Base-by-base conservation (phyloP, 352 stramenopile genomes). In the Phytophthora cryptogea region DNA sequence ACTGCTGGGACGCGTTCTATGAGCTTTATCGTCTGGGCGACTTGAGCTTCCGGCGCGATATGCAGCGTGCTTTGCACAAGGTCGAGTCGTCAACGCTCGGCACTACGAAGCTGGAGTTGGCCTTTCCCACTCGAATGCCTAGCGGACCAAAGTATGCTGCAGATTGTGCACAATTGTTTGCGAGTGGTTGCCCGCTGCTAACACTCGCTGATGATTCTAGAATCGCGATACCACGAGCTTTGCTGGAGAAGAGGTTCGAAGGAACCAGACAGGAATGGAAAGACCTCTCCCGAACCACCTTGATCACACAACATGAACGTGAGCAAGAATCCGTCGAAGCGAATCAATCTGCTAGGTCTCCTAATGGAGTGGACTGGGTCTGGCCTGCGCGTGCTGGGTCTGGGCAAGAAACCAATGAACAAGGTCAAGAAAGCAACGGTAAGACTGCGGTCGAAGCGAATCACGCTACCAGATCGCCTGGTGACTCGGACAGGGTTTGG, bases 11-110 rank as follows among this genome's bases (percentile, higher is more conserved):
- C 2, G 66, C 58, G 2, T 72, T 94, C 46, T 72, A 72, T 16
- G 44, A 66, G 5, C 28, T 62, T 26, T 64, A 91, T 49, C 66
- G 51, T 30, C 47, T 92, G 8, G 59, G 75, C 5, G 63, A 77
- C 8, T 58, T 55, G 11, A 33, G 68, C 17, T 94, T 94, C 47
- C 70, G 79, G 3, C 76, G 84, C n/a, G 82, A 94, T 47, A 83
- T 90, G 72, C 83, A 83, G 59, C 78, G 82, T 17, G 68, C 74
- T 20, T 49, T 94, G 43, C 70, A 54, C 17, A 41, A 63, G 41
- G 76, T 94, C 0, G 80, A 92, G 55, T 63, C 72, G 2, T 53
- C 65, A 16, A 66, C 72, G 7, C 63, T 90, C 47, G 84, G 84
- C 0, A 52, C 68, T 8, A 88, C 80, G 8, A 58, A 75, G 37